Evolutionary conservation across 2,329 filamentous ascomycete genomes (phyloP).

Genomic region (Tricladium varicosporioides): DNA sequence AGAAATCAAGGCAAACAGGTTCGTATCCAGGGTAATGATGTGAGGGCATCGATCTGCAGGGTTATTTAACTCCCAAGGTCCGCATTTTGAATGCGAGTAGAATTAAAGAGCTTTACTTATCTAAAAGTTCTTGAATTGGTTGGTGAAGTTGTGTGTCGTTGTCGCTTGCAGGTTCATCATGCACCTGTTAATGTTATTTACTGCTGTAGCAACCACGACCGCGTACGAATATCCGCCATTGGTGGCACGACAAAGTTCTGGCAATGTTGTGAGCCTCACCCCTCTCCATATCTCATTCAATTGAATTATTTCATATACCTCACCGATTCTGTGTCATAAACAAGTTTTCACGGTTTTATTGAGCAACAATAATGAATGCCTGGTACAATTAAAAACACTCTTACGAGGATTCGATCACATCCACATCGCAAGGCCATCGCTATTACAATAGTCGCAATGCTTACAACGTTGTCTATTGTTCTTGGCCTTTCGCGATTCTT

Average conservation of each 20-base stretch:
- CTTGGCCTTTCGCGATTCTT: not conserved
- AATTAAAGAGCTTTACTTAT: too few relatives aligned
- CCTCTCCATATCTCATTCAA: not conserved
- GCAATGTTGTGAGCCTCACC: not conserved
- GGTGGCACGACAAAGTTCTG: slow-evolving; percentile 7
- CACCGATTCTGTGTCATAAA: not conserved
- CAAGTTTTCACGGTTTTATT: not conserved
- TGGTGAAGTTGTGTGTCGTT: not conserved
- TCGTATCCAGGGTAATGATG: not conserved
- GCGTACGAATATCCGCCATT: slow-evolving; percentile 3
- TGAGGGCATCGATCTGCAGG: not conserved
- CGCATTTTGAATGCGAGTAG: not conserved
- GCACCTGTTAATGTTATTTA: not conserved
- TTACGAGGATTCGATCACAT: not conserved
- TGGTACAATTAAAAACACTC: not conserved
- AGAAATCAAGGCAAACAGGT: not conserved
- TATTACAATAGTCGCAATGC: not conserved
- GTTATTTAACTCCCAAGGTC: not conserved
- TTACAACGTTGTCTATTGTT: not conserved
- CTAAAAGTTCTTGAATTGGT: not conserved
- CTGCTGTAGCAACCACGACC: slow-evolving; percentile 6
- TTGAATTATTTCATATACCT: not conserved
- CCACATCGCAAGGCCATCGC: not conserved
- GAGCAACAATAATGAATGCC: not conserved
- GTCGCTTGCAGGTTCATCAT: not conserved